Percentiles rank a stretch among this genome's conserved stretches.
Conservation (phyloP, 805 yeast genomes). For the Teunomyces funiuensis region DNA sequence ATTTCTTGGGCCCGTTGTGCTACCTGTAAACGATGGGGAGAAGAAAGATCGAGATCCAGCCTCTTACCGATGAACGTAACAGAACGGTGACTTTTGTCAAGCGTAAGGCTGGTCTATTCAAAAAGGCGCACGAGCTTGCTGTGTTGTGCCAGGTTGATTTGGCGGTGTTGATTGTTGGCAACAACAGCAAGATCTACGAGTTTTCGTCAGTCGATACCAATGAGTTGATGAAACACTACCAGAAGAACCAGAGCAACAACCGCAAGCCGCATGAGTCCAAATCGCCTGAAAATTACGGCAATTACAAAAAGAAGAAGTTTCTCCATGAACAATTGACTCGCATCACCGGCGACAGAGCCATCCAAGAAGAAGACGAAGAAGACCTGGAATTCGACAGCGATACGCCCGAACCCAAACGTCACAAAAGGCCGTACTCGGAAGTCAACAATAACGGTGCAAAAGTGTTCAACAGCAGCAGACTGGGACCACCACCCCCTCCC, state of each 20-base stretch:
- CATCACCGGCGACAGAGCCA: slow-evolving; percentile 8
- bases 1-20: no score
- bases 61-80: slow-evolving; percentile 86
- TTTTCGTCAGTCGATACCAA: slow-evolving; percentile 69
- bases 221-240: slow-evolving; percentile 20
- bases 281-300: slow-evolving; percentile 66
- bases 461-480: slow-evolving; percentile 5
- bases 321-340: slow-evolving; percentile 18
- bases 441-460: slow-evolving; percentile 6
- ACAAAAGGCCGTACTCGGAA: slow-evolving; percentile 16
- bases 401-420: slow-evolving; percentile 35
- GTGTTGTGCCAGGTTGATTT: slow-evolving; percentile 91
- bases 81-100: slow-evolving; percentile 85
- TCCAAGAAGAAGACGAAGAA: slow-evolving; percentile 18
- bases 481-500: slow-evolving; percentile 6
- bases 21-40: slow-evolving; percentile 86
- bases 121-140: slow-evolving; percentile 81
- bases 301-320: slow-evolving; percentile 43
- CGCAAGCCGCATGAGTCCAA: slow-evolving; percentile 54
- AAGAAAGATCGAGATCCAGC: slow-evolving; percentile 91
- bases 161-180: slow-evolving; percentile 84
- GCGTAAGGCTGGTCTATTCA: slow-evolving; percentile 91
- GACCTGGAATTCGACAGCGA: slow-evolving; percentile 37
- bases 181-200: slow-evolving; percentile 80
- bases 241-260: slow-evolving; percentile 8